Evolutionary conservation across 805 yeast genomes (phyloP), one percentile per base, ranked within the genome.

Genomic region (Kluyveromyces dobzhanskii): DNA sequence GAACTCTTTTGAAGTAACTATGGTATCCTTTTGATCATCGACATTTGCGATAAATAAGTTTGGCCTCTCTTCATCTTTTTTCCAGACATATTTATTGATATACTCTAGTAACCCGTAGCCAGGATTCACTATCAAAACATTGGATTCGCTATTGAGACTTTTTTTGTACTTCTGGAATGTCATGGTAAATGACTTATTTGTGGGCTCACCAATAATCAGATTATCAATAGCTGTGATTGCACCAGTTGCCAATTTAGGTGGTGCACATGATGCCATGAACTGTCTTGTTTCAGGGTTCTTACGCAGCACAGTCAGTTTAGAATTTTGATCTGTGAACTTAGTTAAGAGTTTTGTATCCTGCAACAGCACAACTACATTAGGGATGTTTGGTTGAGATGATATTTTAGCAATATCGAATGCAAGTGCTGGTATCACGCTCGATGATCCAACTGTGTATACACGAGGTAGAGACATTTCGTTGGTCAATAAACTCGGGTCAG

Each of bases 91-190:
- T 2, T 60, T 54, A n/a, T 65, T 55, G 9, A 85, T 49, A 41
- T 64, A 57, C 10, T 72, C 74, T 7, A 71, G 55, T 30, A 75
- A 67, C 2, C 94, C 94, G 74, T 83, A 68, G 3, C 87, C 85
- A 40, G 85, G 94, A n/a, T 65, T 58, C 12, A 88, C 49, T 17
- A 88, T 57, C 32, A 88, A 46, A 3, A 87, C 57, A 41, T 76
- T 77, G 1, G 88, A 71, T 3, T 63, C 53, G 0, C 50, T 44
- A 9, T 54, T 46, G 11, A 85, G 59, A 33, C 62, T 57, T 1
- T 65, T 56, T 3, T 64, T 37, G 42, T 76, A 63, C 12, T 73
- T 73, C 11, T 48, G 50, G 12, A 85, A 41, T 0, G 88, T 81
- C 4, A 49, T 42, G 3, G 62, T 54, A 0, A 85, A 71, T 40